Evolutionary conservation across 75 land plant species (phyloP).

Genomic region (Chamaecyparis obtusa): DNA sequence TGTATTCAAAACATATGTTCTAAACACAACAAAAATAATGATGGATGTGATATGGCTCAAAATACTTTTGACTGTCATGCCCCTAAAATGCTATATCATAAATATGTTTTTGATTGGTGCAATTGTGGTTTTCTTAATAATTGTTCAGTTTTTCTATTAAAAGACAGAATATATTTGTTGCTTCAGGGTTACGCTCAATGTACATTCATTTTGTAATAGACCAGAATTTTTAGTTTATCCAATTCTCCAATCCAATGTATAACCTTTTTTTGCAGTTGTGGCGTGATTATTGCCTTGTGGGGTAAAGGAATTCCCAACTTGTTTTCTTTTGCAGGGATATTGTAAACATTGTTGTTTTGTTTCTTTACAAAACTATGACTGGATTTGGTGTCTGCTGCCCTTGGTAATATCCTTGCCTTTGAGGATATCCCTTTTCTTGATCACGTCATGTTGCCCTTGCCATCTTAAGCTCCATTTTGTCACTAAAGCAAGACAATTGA

Average conservation of each 20-base stretch:
- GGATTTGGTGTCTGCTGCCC: neutral
- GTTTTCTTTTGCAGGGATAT: neutral
- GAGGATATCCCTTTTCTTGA: no score
- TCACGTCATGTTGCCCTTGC: no score
- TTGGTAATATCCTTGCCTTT: neutral
- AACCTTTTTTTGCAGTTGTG: neutral
- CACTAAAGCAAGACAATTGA: no score
- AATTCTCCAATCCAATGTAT: neutral
- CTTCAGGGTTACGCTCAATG: neutral
- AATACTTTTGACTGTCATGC: neutral
- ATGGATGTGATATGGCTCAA: neutral
- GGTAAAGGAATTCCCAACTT: neutral
- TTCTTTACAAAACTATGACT: neutral
- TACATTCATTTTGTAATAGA: neutral
- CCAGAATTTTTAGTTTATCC: neutral
- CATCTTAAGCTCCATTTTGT: no score
- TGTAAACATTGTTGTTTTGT: neutral
- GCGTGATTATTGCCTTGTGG: neutral
- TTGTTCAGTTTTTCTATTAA: neutral
- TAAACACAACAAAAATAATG: neutral
- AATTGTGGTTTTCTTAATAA: no score
- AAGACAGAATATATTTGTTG: neutral
- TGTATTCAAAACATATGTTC: neutral
- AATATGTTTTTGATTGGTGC: no score
- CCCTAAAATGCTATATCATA: neutral